phyloP scores from a whole-genome alignment of 768 basidiomycete species.

The Lenzites betulinus region DNA sequence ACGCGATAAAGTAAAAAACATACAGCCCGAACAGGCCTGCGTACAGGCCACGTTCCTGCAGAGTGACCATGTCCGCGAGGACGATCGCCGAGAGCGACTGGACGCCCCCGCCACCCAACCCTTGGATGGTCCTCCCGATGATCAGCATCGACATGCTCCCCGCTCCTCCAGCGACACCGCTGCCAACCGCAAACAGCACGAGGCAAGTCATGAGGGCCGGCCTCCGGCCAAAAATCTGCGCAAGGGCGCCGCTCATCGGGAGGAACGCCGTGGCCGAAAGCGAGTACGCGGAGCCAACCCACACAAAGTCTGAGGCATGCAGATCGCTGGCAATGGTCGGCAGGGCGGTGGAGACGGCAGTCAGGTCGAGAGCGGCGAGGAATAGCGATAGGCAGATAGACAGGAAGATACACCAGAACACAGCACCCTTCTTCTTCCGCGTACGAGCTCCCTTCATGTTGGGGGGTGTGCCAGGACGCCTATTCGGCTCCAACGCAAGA shows the following conservation, averaged over 20 bases:
- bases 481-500: too few species aligned
- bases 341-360: constrained; percentile 26
- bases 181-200: too few species aligned
- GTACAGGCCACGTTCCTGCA: constrained; percentile 36
- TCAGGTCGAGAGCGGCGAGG: background rate
- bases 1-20: background rate
- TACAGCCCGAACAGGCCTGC: background rate
- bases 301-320: constrained; percentile 20
- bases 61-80: constrained; percentile 39
- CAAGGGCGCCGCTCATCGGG: constrained; percentile 34
- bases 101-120: constrained; percentile 34
- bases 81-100: constrained; percentile 34
- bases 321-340: constrained; percentile 19
- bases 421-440: background rate
- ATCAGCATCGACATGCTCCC: too few species aligned
- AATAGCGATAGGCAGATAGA: background rate
- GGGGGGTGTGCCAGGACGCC: too few species aligned
- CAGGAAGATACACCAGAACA: background rate
- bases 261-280: constrained; percentile 38
- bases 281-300: constrained; percentile 34
- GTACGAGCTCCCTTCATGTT: too few species aligned
- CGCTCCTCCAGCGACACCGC: too few species aligned
- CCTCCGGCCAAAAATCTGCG: too few species aligned
- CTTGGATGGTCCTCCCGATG: too few species aligned
- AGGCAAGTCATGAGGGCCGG: too few species aligned